Evolutionary conservation across 768 basidiomycete species (phyloP).

Genomic region (Grammothele lineata): DNA sequence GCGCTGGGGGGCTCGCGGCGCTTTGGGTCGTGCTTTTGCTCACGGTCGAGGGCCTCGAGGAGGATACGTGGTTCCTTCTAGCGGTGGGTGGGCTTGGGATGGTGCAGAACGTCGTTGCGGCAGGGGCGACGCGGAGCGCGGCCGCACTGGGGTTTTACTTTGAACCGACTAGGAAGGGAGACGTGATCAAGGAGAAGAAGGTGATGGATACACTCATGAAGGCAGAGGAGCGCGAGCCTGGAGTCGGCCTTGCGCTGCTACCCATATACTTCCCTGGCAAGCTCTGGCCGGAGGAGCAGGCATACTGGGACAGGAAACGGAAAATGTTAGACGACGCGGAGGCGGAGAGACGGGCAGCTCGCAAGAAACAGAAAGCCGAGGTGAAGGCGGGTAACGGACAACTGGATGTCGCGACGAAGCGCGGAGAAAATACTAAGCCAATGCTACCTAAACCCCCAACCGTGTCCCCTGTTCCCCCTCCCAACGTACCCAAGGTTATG

Average conservation of each 20-base stretch:
- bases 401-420: too few species aligned
- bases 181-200: slow-evolving; percentile 11
- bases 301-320: slow-evolving; percentile 8
- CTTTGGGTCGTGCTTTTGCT: slow-evolving; percentile 25
- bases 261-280: slow-evolving; percentile 19
- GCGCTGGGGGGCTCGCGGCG: slow-evolving; percentile 11
- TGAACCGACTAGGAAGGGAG: slow-evolving; percentile 1
- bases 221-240: slow-evolving; percentile 10
- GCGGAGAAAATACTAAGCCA: too few species aligned
- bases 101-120: slow-evolving; percentile 23
- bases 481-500: too few species aligned
- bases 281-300: slow-evolving; percentile 13
- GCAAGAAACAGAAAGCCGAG: too few species aligned
- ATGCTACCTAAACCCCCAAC: too few species aligned
- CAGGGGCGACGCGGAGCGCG: slow-evolving; percentile 19
- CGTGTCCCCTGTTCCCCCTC: too few species aligned
- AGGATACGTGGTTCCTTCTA: slow-evolving; percentile 22
- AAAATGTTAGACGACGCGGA: too few species aligned
- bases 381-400: too few species aligned
- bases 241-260: slow-evolving; percentile 16
- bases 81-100: slow-evolving; percentile 24
- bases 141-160: slow-evolving; percentile 24
- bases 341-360: too few species aligned
- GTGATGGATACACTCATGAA: slow-evolving; percentile 16
- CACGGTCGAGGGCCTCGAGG: slow-evolving; percentile 19